phyloP scores from a whole-genome alignment of 768 basidiomycete genomes.

The Mycena venus region DNA sequence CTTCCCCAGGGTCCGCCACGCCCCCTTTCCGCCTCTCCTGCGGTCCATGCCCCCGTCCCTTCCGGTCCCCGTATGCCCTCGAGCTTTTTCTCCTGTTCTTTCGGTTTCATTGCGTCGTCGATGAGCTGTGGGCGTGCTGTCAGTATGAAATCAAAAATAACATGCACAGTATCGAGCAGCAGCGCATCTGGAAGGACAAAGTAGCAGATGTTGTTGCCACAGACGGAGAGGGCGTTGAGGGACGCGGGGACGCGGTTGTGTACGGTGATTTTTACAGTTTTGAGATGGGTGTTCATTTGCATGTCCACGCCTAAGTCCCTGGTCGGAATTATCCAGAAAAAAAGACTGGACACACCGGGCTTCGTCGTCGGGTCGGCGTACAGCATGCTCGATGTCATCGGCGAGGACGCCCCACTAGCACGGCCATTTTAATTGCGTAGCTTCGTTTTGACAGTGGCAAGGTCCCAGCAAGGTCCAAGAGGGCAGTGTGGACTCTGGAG shows the following conservation, averaged over 20 bases:
- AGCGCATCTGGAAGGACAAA: conserved; percentile 97
- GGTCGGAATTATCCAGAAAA: conserved; percentile 2
- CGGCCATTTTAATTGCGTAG: too few species aligned
- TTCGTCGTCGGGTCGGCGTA: conserved; percentile 72
- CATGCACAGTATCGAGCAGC: conserved; percentile 82
- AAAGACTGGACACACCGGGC: conserved; percentile 65
- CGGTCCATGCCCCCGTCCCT: conserved; percentile 59
- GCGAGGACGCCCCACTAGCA: conserved; percentile 98
- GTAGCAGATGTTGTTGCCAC: conserved; percentile 97
- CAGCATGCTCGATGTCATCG: conserved; percentile 85
- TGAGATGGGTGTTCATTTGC: conserved; percentile 99
- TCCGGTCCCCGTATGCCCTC: conserved; percentile 72
- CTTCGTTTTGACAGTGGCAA: too few species aligned
- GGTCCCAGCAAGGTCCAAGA: too few species aligned
- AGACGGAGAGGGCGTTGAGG: conserved; percentile 92
- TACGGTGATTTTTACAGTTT: conserved; percentile 97
- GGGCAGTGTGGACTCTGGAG: too few species aligned
- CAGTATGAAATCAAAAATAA: not conserved
- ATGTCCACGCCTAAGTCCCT: conserved; percentile 88
- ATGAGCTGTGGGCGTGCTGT: conserved; percentile 64
- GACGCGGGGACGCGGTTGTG: conserved; percentile 90
- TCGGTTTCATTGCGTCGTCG: conserved; percentile 97
- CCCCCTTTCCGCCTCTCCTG: conserved; percentile 64
- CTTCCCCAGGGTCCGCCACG: conserved; percentile 60
- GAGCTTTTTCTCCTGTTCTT: conserved; percentile 87